phyloP scores from a whole-genome alignment of 208 protist genomes.

The Endotrypanum monterogeii region DNA sequence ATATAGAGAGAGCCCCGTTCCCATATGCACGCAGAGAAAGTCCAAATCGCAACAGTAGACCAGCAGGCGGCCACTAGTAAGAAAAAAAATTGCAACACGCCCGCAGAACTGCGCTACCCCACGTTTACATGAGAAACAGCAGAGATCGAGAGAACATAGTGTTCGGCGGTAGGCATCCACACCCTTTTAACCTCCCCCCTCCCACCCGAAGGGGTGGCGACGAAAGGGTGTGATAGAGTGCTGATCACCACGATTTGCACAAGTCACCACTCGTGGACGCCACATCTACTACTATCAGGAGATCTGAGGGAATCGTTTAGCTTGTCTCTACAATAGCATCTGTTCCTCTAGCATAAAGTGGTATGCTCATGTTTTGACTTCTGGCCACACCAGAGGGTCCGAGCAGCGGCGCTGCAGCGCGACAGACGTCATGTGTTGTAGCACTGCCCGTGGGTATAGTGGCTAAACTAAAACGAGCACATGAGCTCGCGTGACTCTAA shows the following conservation, averaged over 20 bases:
- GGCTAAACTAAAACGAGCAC: not conserved
- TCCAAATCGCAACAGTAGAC: no score
- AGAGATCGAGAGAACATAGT: no score
- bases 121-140: no score
- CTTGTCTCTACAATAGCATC: slow-evolving; percentile 24
- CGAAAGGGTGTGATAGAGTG: no score
- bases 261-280: not conserved
- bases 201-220: no score
- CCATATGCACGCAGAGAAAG: not conserved
- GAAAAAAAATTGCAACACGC: no score
- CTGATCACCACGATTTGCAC: not conserved
- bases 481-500: slow-evolving; percentile 22
- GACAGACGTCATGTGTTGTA: not conserved
- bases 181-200: no score
- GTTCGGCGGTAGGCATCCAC: no score
- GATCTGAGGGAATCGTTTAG: slow-evolving; percentile 18
- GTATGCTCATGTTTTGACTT: not conserved
- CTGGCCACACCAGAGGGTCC: not conserved
- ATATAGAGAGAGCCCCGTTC: not conserved
- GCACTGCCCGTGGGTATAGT: not conserved
- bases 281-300: slow-evolving; percentile 1
- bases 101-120: no score
- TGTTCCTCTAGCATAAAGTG: slow-evolving; percentile 27
- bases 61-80: no score
- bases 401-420: not conserved